Evolutionary conservation across 805 yeast genomes (phyloP), one percentile per base, ranked within the genome.

Genomic region (Yamadazyma sp.): DNA sequence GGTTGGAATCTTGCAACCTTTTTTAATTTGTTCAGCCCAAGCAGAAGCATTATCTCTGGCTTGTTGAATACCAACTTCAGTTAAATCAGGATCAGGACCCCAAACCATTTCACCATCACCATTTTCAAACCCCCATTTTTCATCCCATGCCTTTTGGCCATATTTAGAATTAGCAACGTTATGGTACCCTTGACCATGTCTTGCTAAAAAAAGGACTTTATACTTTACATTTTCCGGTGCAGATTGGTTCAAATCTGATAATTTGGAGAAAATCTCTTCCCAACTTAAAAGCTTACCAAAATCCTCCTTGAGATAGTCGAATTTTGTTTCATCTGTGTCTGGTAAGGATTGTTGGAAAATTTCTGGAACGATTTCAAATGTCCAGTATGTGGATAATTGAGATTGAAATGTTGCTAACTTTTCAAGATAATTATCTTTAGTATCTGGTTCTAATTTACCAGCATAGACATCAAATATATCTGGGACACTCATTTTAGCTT

Each of bases 161-260:
- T 73, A 73, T 33, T 56, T 58, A 12, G 56, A 33, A 44, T 70
- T 70, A 18, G 73, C 76, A 36, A 60, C 49, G 45, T 75, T 75
- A 47, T 75, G 80, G 47, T 47, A 72, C 2, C 79, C 80, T 42
- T 75, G 75, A 4, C 78, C 79, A 42, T 75, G 80, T 33, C 80
- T 62, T 4, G 73, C 77, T 23, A 73, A 56, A 39, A 65, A 65
- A 25, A 75, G 51, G 8, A 75, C 46, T 49, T 74, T 75, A 52
- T 72, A 75, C 5, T 40, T 36, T n/a, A 47, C 61, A 35, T 60
- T 50, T 2, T 38, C 45, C 5, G 39, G 44, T 22, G 62, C 47
- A 6, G 39, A 27, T 2, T 39, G 45, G 40, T 71, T 73, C 45
- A 75, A 55, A n/a, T 50, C 43, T 4, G 52, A 40, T 12, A 75